These are phyloP conservation scores for Globisporangium ultimum DNA, from an alignment of 352 stramenopile species.

Conservation along the genomic window DNA sequence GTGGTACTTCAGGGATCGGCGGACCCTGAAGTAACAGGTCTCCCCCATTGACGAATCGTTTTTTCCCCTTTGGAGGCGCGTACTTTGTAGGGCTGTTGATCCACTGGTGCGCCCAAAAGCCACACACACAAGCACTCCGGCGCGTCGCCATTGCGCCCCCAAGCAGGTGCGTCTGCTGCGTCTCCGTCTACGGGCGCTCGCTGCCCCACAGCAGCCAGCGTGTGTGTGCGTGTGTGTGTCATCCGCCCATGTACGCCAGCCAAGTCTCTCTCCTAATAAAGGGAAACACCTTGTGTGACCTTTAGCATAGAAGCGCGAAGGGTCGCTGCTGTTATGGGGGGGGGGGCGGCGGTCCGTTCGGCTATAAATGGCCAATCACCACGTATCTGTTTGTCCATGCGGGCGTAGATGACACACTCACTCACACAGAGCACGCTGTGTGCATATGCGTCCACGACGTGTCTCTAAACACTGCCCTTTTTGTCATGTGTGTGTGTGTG, in stretches of 20 bases:
- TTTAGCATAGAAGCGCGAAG: too few species aligned
- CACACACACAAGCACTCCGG: constrained; percentile 8
- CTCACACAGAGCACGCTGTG: too few species aligned
- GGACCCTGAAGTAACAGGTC: constrained; percentile 1
- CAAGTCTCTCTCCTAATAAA: too few species aligned
- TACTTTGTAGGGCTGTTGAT: constrained; percentile 18
- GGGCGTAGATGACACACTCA: too few species aligned
- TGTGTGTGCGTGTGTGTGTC: not conserved
- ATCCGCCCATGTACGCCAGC: too few species aligned
- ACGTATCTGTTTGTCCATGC: too few species aligned
- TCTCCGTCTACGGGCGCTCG: not conserved
- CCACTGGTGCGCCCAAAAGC: constrained; percentile 17
- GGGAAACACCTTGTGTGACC: too few species aligned
- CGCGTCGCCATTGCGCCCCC: constrained; percentile 1
- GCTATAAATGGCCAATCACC: too few species aligned
- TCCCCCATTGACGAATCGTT: constrained; percentile 8
- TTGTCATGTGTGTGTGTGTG: not conserved
- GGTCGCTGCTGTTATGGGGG: too few species aligned
- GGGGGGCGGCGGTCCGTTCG: too few species aligned
- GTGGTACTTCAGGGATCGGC: not conserved
- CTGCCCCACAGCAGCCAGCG: not conserved
- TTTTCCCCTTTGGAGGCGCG: constrained; percentile 1
- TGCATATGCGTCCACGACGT: not conserved
- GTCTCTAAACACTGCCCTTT: too few species aligned
- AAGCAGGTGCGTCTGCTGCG: constrained; percentile 10